phyloP scores from a whole-genome alignment of 2,329 filamentous ascomycete species.

The Cyphellophora attinorum region DNA sequence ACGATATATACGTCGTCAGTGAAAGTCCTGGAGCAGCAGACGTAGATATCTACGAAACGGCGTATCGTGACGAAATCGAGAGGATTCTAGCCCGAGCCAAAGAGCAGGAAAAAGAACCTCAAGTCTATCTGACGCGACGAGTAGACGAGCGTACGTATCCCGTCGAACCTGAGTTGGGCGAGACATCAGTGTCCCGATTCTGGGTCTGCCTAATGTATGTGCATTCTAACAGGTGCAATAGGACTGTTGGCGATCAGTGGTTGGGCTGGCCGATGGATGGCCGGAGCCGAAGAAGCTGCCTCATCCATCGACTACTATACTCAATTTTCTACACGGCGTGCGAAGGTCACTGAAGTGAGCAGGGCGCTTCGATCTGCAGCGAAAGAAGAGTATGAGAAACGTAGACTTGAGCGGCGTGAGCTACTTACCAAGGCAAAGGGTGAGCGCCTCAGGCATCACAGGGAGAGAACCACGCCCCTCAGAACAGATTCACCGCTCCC shows the following conservation, averaged over 20 bases:
- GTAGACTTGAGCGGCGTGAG: conserved; percentile 21
- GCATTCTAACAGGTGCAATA: no score
- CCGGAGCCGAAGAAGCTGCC: conserved; percentile 18
- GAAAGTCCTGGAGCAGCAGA: conserved; percentile 80
- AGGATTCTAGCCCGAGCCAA: conserved; percentile 49
- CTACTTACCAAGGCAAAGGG: conserved; percentile 22
- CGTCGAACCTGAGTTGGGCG: no score
- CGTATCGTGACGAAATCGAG: conserved; percentile 73
- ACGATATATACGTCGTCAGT: conserved; percentile 48
- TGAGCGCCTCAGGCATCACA: conserved; percentile 10
- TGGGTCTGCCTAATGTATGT: no score
- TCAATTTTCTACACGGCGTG: conserved; percentile 17
- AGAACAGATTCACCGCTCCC: conserved; percentile 1
- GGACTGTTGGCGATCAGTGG: conserved; percentile 21
- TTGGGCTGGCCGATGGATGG: conserved; percentile 18
- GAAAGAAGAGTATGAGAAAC: conserved; percentile 18
- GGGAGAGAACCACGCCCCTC: conserved; percentile 2
- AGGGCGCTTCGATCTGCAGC: conserved; percentile 18
- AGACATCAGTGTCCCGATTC: no score
- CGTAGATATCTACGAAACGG: conserved; percentile 79
- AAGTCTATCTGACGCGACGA: conserved; percentile 47
- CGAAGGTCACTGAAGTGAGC: conserved; percentile 19
- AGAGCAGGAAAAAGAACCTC: conserved; percentile 33
- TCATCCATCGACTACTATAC: conserved; percentile 18
- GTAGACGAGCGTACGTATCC: no score